A percentile compares a stretch with the other conserved stretches of the same genome.
These are phyloP conservation scores for Penicillium longicatenatum DNA, from an alignment of 495 filamentous ascomycete genomes.

Conservation along the genomic window DNA sequence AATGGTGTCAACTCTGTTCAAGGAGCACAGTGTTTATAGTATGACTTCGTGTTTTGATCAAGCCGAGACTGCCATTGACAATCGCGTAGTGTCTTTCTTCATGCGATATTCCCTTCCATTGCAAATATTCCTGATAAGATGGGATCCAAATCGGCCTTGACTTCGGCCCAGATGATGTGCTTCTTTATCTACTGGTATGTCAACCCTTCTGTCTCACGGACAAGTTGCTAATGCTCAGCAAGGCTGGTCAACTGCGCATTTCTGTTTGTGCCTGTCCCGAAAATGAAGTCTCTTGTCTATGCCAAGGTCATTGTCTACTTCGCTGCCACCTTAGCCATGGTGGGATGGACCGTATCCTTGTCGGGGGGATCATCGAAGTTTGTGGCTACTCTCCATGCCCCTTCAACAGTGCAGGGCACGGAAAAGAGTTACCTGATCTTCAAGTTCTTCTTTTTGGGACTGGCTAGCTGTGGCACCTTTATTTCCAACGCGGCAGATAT, in stretches of 20 bases:
- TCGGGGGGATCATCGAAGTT: conserved; percentile 28
- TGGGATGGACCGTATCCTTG: conserved; percentile 35
- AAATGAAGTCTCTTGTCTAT: conserved; percentile 39
- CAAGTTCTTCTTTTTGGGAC: conserved; percentile 38
- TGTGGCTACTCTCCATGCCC: conserved; percentile 13
- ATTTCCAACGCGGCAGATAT: conserved; percentile 52
- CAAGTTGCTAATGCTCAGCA: not conserved
- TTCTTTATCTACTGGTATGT: conserved; percentile 35
- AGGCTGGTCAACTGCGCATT: conserved; percentile 38
- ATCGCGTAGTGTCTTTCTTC: conserved; percentile 34
- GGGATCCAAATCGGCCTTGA: conserved; percentile 35
- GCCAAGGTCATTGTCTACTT: conserved; percentile 36
- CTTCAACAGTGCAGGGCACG: conserved; percentile 31
- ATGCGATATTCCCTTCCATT: conserved; percentile 39
- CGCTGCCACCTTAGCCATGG: conserved; percentile 35
- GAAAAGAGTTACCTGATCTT: conserved; percentile 34
- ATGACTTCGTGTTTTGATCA: not conserved
- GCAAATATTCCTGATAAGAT: conserved; percentile 35
- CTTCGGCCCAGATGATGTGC: conserved; percentile 40
- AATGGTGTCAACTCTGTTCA: conserved; percentile 41
- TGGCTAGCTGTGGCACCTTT: conserved; percentile 45
- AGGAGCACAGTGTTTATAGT: conserved; percentile 42
- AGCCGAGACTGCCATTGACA: not conserved
- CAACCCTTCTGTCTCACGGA: no score
- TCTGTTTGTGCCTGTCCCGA: conserved; percentile 36